Conservation (phyloP, 768 basidiomycete genomes). For the Porphyrellus cyaneotinctus region DNA sequence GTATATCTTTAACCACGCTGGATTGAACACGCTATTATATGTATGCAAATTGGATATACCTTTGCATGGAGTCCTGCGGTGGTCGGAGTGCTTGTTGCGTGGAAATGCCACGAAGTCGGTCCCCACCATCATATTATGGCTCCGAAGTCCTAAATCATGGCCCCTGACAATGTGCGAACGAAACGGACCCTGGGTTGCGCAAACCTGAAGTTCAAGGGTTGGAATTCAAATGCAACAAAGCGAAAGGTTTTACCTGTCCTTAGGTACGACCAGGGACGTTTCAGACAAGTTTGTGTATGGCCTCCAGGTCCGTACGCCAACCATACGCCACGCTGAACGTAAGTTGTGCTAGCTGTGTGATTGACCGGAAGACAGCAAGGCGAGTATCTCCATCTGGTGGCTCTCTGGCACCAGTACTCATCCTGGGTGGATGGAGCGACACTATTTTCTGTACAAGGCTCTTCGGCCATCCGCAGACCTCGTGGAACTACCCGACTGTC, state of each 20-base stretch:
- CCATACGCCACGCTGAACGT: too few relatives aligned
- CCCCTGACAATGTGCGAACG: not conserved
- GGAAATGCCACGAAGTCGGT: not conserved
- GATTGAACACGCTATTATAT: not conserved
- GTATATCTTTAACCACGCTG: not conserved
- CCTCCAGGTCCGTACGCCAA: too few relatives aligned
- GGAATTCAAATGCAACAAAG: too few relatives aligned
- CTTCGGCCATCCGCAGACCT: too few relatives aligned
- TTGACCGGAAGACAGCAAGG: too few relatives aligned
- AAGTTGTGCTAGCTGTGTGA: too few relatives aligned
- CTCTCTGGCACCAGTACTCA: too few relatives aligned
- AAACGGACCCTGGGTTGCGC: not conserved
- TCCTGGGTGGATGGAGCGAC: too few relatives aligned
- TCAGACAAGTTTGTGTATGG: not conserved
- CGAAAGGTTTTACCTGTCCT: not conserved
- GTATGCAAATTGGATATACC: not conserved
- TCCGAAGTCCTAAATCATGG: not conserved
- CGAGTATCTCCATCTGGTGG: too few relatives aligned
- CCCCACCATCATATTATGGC: not conserved
- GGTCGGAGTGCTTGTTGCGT: not conserved
- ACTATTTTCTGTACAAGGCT: too few relatives aligned
- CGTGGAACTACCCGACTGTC: too few relatives aligned
- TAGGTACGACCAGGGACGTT: not conserved
- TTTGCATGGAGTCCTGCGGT: not conserved
- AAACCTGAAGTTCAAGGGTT: not conserved